Conservation (phyloP, 2,329 filamentous ascomycete genomes). For the Aspergillus transmontanensis region DNA sequence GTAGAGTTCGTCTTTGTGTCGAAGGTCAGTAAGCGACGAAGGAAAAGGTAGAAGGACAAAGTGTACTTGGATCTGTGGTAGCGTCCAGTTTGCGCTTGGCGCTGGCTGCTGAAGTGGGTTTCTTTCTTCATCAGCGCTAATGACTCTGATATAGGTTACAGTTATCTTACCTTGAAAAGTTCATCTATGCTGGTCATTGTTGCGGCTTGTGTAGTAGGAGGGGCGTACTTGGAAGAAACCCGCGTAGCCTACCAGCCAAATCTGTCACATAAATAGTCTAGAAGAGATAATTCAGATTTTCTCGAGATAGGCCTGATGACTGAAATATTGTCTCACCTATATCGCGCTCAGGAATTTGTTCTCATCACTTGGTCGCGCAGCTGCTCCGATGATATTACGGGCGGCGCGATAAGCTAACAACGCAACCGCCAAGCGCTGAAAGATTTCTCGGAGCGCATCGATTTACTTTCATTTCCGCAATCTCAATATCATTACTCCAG, state of each 20-base stretch:
- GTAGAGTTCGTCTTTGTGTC: conserved; percentile 54
- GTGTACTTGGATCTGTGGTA: conserved; percentile 53
- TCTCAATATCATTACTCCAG: conserved; percentile 8
- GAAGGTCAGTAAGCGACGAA: conserved; percentile 19
- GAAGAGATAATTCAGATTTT: not conserved
- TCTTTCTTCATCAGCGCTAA: conserved; percentile 38
- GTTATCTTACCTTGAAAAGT: conserved; percentile 55
- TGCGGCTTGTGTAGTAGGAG: conserved; percentile 18
- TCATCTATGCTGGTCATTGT: conserved; percentile 64
- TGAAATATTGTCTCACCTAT: not conserved
- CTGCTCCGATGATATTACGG: conserved; percentile 30
- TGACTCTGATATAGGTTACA: not conserved
- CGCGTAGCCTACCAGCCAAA: conserved; percentile 7
- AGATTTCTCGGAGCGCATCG: conserved; percentile 35
- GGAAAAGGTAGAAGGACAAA: conserved; percentile 1
- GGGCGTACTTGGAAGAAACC: not conserved
- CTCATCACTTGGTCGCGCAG: conserved; percentile 12
- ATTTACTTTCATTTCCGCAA: conserved; percentile 7
- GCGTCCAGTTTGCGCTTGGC: conserved; percentile 63
- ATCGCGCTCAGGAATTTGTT: not conserved
- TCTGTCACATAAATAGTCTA: not conserved
- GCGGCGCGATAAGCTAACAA: conserved; percentile 30
- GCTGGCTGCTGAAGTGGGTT: conserved; percentile 49
- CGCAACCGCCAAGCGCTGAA: conserved; percentile 37
- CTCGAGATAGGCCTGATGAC: not conserved